Conservation (phyloP, 2,329 filamentous ascomycete genomes). For the Fusarium musae region DNA sequence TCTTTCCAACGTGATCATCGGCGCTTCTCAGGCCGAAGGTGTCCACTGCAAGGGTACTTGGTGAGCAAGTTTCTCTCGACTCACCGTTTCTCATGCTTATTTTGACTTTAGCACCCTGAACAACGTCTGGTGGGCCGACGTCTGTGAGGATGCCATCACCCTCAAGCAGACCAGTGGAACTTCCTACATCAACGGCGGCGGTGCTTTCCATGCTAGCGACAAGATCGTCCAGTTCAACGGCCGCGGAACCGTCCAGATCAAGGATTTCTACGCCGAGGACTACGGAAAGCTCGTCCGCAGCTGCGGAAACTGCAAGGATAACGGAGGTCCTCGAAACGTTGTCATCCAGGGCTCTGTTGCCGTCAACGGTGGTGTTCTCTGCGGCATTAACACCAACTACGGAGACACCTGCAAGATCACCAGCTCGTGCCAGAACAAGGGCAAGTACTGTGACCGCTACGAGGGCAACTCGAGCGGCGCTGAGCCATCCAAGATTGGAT, state of each 20-base stretch:
- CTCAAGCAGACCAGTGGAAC: constrained; percentile 54
- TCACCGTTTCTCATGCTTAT: neutral
- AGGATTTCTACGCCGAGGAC: constrained; percentile 49
- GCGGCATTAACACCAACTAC: constrained; percentile 44
- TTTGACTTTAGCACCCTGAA: constrained; percentile 41
- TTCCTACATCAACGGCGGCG: constrained; percentile 51
- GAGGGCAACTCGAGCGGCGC: constrained; percentile 33
- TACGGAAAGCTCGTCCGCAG: constrained; percentile 61
- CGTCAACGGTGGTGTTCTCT: constrained; percentile 37
- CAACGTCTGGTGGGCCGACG: constrained; percentile 54
- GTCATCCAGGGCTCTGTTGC: constrained; percentile 37
- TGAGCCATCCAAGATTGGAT: constrained; percentile 41
- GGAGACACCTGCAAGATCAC: constrained; percentile 42
- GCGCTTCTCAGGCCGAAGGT: constrained; percentile 60
- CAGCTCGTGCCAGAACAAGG: constrained; percentile 36
- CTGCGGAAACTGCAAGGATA: constrained; percentile 54
- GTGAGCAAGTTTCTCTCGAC: neutral
- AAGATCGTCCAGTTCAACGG: constrained; percentile 56
- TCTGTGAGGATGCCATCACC: constrained; percentile 52
- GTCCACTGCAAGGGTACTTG: constrained; percentile 63
- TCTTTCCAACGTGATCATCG: constrained; percentile 64
- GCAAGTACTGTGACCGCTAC: constrained; percentile 38
- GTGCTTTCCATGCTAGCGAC: constrained; percentile 32
- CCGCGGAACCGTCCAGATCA: constrained; percentile 52
- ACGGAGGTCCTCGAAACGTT: constrained; percentile 35